Base-by-base conservation (phyloP, 2,329 filamentous ascomycete genomes). In the Paracoccidioides brasiliensis region DNA sequence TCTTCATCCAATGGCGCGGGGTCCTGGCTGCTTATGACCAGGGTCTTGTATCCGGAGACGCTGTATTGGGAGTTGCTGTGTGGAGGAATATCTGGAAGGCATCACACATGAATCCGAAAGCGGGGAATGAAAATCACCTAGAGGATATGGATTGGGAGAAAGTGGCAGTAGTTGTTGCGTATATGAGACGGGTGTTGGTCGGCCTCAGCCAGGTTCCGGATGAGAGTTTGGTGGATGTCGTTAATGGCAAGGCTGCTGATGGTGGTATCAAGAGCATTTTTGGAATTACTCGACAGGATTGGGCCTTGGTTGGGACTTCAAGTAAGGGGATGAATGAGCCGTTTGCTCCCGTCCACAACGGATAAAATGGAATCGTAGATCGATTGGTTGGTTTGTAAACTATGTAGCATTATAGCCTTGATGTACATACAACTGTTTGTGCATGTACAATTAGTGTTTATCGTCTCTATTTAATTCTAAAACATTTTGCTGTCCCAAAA, bases 1-100 rank as follows among this genome's bases (percentile, higher is more conserved):
- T 96, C 57, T 97, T 93, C 64, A 78, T 90, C 57, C 90, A 95
- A 72, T 98, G 91, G 88, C 84, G 93, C 55, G 93, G 90, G 35
- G 76, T 90, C 55, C 77, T 95, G 28, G 79, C 90, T 6, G 88
- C 89, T 1, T 75, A 77, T 63, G 72, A 73, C 44, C 74, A 77
- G 56, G 73, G 73, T 0, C 59, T 76, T 49, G 66, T 71, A 22
- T 73, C 74, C 56, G 72, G 75, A 2, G 73, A 78, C 64, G 72
- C 72, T 7, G 69, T 75, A 53, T 66, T 77, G 48, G 71, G 69
- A 4, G 73, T 86, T 44, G 93, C 93, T 7, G 77, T 98, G 50
- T 98, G 93, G 93, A 80, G 93, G 65, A 97, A 97, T 71, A 68
- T 98, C 55, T 95, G 89, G 77, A 90, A 91, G 74, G 88, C 81